Conservation (phyloP, 352 stramenopile genomes). For the Phytophthora ohioensis region DNA sequence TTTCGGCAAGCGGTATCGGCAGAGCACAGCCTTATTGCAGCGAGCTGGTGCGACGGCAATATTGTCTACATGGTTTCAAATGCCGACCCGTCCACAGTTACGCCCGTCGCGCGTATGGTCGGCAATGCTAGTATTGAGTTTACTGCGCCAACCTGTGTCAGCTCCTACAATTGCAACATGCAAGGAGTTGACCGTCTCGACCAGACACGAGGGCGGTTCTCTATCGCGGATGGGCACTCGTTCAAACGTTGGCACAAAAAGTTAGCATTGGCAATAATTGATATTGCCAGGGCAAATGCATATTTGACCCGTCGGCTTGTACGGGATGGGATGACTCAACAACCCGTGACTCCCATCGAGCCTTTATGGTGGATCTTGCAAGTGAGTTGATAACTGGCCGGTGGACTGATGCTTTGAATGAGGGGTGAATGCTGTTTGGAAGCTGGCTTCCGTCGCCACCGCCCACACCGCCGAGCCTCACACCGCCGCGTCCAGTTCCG, state of each 20-base stretch:
- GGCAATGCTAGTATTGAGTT: not conserved
- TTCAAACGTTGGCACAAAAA: not conserved
- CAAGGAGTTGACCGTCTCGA: not conserved
- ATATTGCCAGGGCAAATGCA: not conserved
- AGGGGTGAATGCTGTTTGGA: conserved; percentile 3
- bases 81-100: not conserved
- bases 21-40: conserved; percentile 19
- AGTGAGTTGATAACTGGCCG: not conserved
- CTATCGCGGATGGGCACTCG: not conserved
- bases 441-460: too few species aligned
- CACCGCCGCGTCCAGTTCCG: too few species aligned
- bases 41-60: conserved; percentile 36
- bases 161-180: not conserved
- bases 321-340: not conserved
- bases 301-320: not conserved
- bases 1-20: conserved; percentile 15
- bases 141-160: not conserved
- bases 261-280: not conserved
- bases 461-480: too few species aligned
- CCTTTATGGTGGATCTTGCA: not conserved
- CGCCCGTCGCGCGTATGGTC: not conserved
- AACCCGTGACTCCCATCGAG: not conserved
- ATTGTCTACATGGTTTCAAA: conserved; percentile 19
- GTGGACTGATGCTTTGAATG: not conserved
- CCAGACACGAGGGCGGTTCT: not conserved